A percentile compares a stretch with the other conserved stretches of the same genome.
These are phyloP conservation scores for Dendrobium huoshanense DNA, from an alignment of 106 monocot genomes.

Conservation along the genomic window DNA sequence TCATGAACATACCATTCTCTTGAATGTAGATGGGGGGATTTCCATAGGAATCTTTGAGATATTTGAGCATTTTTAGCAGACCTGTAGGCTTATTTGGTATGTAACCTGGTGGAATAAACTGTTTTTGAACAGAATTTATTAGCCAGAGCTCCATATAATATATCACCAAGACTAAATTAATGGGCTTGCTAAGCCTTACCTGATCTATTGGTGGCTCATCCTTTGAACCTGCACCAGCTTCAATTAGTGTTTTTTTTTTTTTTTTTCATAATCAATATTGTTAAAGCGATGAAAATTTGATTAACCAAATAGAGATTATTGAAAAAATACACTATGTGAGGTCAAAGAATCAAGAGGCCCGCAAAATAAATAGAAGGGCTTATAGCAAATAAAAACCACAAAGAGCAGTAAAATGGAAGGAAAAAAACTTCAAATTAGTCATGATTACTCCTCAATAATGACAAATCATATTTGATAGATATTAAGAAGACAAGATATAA, in stretches of 20 bases:
- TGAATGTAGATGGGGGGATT: conserved; percentile 59
- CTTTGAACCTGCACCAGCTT: background rate
- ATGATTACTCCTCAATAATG: too few species aligned
- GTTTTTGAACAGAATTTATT: background rate
- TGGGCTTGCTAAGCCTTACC: background rate
- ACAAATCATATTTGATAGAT: too few species aligned
- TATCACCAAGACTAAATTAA: background rate
- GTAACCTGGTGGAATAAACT: conserved; percentile 21
- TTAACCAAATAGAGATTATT: too few species aligned
- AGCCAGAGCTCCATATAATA: background rate
- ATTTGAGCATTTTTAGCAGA: conserved; percentile 30
- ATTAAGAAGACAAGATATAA: too few species aligned
- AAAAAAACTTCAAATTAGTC: too few species aligned
- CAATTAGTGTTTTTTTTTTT: background rate
- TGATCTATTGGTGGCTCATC: background rate
- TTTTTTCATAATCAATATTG: too few species aligned
- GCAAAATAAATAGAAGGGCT: too few species aligned
- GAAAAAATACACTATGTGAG: too few species aligned
- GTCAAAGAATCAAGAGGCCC: too few species aligned
- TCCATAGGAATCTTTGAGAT: conserved; percentile 34
- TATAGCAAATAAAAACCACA: too few species aligned
- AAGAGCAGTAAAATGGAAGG: too few species aligned
- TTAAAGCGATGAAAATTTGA: too few species aligned
- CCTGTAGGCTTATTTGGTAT: conserved; percentile 32
- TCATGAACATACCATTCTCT: conserved; percentile 53